A percentile compares a stretch with the other conserved stretches of the same genome.
Evolutionary conservation across 192 early-diverging fungal genomes (phyloP).

Genomic region (Chytriomyces hyalinus): DNA sequence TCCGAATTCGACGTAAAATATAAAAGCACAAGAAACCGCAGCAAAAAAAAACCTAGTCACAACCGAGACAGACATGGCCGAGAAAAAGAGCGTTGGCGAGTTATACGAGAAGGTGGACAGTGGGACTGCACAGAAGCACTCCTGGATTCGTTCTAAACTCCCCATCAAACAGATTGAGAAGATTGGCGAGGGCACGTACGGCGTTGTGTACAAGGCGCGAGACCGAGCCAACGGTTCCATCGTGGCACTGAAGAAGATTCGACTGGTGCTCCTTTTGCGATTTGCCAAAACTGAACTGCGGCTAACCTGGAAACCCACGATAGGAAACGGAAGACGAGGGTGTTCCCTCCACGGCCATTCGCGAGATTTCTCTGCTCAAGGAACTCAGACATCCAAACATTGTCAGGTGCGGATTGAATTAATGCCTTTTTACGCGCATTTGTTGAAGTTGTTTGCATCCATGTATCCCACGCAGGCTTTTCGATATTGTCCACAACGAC

Average conservation of each 20-base stretch:
- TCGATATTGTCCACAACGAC: slow-evolving; percentile 88
- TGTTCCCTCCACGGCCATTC: slow-evolving; percentile 95
- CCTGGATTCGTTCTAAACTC: slow-evolving; percentile 49
- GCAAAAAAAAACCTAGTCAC: neutral
- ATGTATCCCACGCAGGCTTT: slow-evolving; percentile 51
- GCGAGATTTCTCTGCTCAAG: slow-evolving; percentile 98
- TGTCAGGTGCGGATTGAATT: slow-evolving; percentile 52
- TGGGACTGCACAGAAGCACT: neutral
- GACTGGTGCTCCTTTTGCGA: slow-evolving; percentile 54
- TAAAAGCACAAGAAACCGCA: neutral
- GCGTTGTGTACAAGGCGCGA: slow-evolving; percentile 80
- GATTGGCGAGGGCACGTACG: slow-evolving; percentile 98
- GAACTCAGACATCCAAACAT: slow-evolving; percentile 94
- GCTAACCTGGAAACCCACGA: neutral
- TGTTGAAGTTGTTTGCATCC: neutral
- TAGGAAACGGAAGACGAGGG: slow-evolving; percentile 70
- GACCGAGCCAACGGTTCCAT: slow-evolving; percentile 76
- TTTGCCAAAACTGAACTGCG: slow-evolving; percentile 50
- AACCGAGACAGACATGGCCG: neutral
- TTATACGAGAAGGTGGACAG: slow-evolving; percentile 20
- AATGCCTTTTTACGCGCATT: neutral
- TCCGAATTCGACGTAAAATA: neutral
- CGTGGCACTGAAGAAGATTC: slow-evolving; percentile 96
- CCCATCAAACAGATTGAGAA: slow-evolving; percentile 72
- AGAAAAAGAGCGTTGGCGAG: slow-evolving; percentile 17